Evolutionary conservation across 164 flowering plant species (phyloP).

Genomic region (Litsea cubeba): DNA sequence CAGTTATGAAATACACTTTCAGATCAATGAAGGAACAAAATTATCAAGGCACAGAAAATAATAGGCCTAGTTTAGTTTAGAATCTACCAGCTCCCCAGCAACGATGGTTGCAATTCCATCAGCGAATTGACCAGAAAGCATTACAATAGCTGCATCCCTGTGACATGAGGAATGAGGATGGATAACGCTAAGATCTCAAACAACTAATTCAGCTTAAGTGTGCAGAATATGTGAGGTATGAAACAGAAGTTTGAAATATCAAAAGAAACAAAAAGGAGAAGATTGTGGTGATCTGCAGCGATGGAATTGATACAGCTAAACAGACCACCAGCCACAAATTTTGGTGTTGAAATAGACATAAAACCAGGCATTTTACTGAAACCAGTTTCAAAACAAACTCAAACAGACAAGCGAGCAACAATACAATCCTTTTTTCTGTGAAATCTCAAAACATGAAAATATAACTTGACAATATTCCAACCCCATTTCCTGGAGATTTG

Average conservation of each 20-base stretch:
- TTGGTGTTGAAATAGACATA: not conserved
- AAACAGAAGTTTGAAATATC: not conserved
- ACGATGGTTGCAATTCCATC: conserved; percentile 77
- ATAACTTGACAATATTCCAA: not conserved
- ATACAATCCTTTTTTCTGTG: not conserved
- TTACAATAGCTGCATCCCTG: conserved; percentile 79
- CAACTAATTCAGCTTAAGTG: not conserved
- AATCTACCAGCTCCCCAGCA: conserved; percentile 84
- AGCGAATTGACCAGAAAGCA: conserved; percentile 92
- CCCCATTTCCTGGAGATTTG: not conserved
- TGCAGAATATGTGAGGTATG: not conserved
- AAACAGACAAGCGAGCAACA: not conserved
- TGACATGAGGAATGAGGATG: conserved; percentile 7
- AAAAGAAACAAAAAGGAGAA: not conserved
- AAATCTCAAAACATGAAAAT: not conserved
- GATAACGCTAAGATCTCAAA: conserved; percentile 4
- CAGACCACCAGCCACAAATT: not conserved
- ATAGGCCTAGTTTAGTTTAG: not conserved
- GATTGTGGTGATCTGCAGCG: not conserved
- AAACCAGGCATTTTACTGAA: not conserved
- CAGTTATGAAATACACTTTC: not conserved
- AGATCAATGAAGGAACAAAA: not conserved
- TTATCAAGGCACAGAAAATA: not conserved
- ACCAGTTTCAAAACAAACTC: not conserved
- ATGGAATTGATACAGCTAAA: not conserved